Evolutionary conservation across 2,329 filamentous ascomycete species (phyloP), one percentile per base, ranked within the genome.

Genomic region (Leptographium galeiforme): DNA sequence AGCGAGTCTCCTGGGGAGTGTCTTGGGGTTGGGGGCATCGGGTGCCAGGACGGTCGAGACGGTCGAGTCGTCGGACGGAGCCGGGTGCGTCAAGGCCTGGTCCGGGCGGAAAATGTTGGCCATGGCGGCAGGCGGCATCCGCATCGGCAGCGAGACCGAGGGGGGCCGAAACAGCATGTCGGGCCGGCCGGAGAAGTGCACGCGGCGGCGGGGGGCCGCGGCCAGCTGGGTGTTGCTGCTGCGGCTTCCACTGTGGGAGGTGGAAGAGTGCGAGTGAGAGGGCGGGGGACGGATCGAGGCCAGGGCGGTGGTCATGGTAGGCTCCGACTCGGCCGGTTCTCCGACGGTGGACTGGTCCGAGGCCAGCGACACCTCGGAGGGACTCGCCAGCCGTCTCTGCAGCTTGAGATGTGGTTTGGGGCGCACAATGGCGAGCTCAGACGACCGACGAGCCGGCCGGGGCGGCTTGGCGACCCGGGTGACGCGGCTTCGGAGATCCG

Each of bases 291-390:
- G 25, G 25, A 25, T 25, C 25, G 25, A 25, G 25, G 25, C 25
- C 25, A 25, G 25, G 25, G 25, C 25, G 25, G 25, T 25, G 25
- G 25, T 25, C 25, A 25, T 25, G 25, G 25, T 25, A 25, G 25
- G 25, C 25, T 47, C 47, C 11, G 36, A n/a, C 2, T 55, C 40
- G 8, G 48, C 44, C 11, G 49, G 44, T 8, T 39, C 50, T 6
- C 55, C 53, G n/a, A 51, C 33, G 6, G 55, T 50, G 14, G 55
- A 48, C 16, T 48, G 43, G 49, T 53, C 52, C 4, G 55, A 55
- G 12, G 53, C 36, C 18, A 51, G 14, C 1, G 55, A 57, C 3
- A 52, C 39, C 25, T 55, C 41, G 7, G 55, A 57, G 8, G 45
- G 48, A 19, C 48, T 55, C 3, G 53, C 51, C 4, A 33, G n/a